Percentiles rank a stretch among this genome's conserved stretches.
These are phyloP conservation scores for Fusarium napiforme DNA, from an alignment of 2,329 filamentous ascomycete species.

Conservation along the genomic window DNA sequence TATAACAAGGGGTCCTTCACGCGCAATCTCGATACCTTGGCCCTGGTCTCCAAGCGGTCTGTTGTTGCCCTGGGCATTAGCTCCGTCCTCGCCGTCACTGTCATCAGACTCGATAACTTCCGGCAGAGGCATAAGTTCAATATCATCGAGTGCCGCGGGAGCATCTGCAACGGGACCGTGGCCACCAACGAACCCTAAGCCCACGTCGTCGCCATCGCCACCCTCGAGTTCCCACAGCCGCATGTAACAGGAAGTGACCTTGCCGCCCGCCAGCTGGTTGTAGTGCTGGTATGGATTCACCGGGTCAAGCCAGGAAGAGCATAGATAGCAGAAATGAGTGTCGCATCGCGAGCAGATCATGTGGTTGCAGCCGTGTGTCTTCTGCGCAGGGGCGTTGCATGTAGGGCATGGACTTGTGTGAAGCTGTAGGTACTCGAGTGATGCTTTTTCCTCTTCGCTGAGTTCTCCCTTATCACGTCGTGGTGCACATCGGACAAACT, in stretches of 20 bases:
- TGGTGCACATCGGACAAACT: conserved; percentile 76
- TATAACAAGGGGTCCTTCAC: conserved; percentile 67
- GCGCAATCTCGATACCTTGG: conserved; percentile 59
- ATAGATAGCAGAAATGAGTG: conserved; percentile 96
- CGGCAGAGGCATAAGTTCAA: conserved; percentile 34
- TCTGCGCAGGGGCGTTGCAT: conserved; percentile 85
- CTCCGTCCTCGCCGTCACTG: conserved; percentile 48
- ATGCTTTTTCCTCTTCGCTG: conserved; percentile 85
- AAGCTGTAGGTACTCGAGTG: conserved; percentile 81
- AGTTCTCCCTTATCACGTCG: conserved; percentile 75
- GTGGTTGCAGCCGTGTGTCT: conserved; percentile 94
- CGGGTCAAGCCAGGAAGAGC: conserved; percentile 84
- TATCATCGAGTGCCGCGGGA: conserved; percentile 23
- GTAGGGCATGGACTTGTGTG: conserved; percentile 92
- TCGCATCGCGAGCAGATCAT: conserved; percentile 93
- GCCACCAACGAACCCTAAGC: conserved; percentile 57
- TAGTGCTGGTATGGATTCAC: conserved; percentile 90
- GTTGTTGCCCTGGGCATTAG: conserved; percentile 33
- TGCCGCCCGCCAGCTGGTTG: conserved; percentile 69
- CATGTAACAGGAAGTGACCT: conserved; percentile 77
- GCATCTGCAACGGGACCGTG: conserved; percentile 31
- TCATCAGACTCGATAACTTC: conserved; percentile 50
- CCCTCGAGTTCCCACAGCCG: conserved; percentile 90
- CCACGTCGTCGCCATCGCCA: conserved; percentile 74
- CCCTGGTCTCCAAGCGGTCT: conserved; percentile 44